Evolutionary conservation across 176 grass and related monocot species (phyloP).

Genomic region (Miscanthus lutarioriparius): DNA sequence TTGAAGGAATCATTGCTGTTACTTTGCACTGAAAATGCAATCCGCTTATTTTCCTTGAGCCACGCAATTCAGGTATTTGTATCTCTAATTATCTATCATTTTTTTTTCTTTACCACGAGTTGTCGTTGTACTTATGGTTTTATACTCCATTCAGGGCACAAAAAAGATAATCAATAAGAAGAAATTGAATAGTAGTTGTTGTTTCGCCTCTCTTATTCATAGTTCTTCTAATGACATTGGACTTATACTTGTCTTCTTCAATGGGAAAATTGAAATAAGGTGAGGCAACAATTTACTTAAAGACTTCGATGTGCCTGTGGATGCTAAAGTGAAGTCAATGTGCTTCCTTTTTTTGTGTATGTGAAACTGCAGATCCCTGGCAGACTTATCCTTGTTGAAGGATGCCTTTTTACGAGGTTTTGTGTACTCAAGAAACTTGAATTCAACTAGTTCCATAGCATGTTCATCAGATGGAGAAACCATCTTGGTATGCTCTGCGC

Average conservation of each 20-base stretch:
- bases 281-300: constrained; percentile 29
- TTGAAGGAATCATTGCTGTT: constrained; percentile 64
- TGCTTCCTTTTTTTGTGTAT: not conserved
- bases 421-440: constrained; percentile 51
- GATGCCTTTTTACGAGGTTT: constrained; percentile 68
- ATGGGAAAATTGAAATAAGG: constrained; percentile 92
- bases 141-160: constrained; percentile 62
- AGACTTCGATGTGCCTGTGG: not conserved
- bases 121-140: not conserved
- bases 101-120: not conserved
- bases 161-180: constrained; percentile 86
- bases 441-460: constrained; percentile 50
- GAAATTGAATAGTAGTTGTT: constrained; percentile 58
- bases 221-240: constrained; percentile 65
- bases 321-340: constrained; percentile 6
- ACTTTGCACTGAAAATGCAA: constrained; percentile 89
- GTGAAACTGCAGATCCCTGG: constrained; percentile 76
- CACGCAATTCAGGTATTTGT: constrained; percentile 82
- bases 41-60: constrained; percentile 73
- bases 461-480: constrained; percentile 83
- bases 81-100: constrained; percentile 14
- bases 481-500: constrained; percentile 56
- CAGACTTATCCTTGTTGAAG: constrained; percentile 86
- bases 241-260: constrained; percentile 65
- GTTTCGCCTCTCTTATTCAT: constrained; percentile 73